Conservation (phyloP, 768 basidiomycete species). For the Boletus pseudopeckii region DNA sequence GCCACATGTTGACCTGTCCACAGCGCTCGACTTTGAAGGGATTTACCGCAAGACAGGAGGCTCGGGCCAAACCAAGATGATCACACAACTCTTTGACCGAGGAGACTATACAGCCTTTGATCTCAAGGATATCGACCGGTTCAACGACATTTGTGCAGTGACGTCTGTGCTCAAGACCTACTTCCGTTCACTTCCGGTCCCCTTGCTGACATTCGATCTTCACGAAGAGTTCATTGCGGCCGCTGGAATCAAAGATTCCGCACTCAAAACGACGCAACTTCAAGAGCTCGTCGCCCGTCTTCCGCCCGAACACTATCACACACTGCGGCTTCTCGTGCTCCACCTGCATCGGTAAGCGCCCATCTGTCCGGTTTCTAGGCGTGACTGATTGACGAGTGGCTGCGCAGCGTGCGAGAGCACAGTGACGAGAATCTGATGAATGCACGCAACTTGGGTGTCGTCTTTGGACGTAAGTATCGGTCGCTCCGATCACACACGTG, state of each 20-base stretch:
- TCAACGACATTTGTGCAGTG: constrained; percentile 96
- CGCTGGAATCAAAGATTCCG: constrained; percentile 62
- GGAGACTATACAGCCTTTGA: constrained; percentile 90
- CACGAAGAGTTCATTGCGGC: constrained; percentile 88
- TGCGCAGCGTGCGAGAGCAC: constrained; percentile 53
- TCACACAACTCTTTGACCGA: constrained; percentile 92
- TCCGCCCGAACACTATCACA: constrained; percentile 85
- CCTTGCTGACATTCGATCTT: constrained; percentile 84
- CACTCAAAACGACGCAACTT: constrained; percentile 56
- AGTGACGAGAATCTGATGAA: constrained; percentile 87
- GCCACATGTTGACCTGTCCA: neutral
- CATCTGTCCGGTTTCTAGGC: neutral
- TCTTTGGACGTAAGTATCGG: constrained; percentile 87
- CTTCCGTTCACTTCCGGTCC: constrained; percentile 88
- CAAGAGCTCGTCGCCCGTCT: constrained; percentile 70
- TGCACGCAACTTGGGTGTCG: constrained; percentile 91
- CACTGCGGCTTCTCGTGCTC: constrained; percentile 75
- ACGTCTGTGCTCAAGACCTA: constrained; percentile 97
- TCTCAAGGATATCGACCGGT: constrained; percentile 78
- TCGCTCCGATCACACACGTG: neutral
- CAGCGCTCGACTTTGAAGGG: constrained; percentile 93
- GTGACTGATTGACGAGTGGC: constrained; percentile 1
- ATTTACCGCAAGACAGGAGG: constrained; percentile 99
- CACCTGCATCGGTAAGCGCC: constrained; percentile 75
- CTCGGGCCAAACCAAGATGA: constrained; percentile 84